A percentile compares a stretch with the other conserved stretches of the same genome.
These are phyloP conservation scores for bread wheat (Triticum aestivum) DNA, from an alignment of 176 grass and related monocot genomes.

Conservation along the genomic window DNA sequence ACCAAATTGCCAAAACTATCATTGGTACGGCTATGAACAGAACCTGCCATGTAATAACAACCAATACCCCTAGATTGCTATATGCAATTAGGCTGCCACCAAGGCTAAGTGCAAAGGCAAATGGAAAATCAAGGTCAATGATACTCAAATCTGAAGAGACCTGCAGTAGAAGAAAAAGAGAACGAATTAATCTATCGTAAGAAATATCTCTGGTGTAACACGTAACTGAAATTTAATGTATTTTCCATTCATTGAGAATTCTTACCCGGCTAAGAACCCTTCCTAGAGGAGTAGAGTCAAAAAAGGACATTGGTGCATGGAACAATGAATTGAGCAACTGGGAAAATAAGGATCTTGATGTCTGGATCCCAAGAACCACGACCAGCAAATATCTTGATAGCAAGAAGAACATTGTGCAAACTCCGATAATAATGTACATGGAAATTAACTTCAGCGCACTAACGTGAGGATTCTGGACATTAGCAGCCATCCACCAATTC, in stretches of 20 bases:
- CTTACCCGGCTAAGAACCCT: conserved; percentile 87
- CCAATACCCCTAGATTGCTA: no score
- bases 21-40: no score
- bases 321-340: conserved; percentile 73
- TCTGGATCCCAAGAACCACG: conserved; percentile 60
- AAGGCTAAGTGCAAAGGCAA: conserved; percentile 46
- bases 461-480: no score
- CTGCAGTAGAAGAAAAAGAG: conserved; percentile 26
- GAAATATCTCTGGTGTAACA: not conserved
- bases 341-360: conserved; percentile 89
- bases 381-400: not conserved
- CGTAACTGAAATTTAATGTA: not conserved
- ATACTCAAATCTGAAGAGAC: conserved; percentile 83
- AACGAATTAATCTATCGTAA: not conserved
- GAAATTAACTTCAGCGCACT: no score
- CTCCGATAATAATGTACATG: no score
- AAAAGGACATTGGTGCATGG: conserved; percentile 87
- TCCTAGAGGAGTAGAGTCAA: conserved; percentile 90
- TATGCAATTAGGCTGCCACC: conserved; percentile 55
- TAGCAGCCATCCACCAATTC: no score
- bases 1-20: no score
- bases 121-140: conserved; percentile 87
- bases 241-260: conserved; percentile 18
- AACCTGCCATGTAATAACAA: no score
- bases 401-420: no score